phyloP scores from a whole-genome alignment of 192 early-diverging fungal species.

The Backusella parvicylindrica region DNA sequence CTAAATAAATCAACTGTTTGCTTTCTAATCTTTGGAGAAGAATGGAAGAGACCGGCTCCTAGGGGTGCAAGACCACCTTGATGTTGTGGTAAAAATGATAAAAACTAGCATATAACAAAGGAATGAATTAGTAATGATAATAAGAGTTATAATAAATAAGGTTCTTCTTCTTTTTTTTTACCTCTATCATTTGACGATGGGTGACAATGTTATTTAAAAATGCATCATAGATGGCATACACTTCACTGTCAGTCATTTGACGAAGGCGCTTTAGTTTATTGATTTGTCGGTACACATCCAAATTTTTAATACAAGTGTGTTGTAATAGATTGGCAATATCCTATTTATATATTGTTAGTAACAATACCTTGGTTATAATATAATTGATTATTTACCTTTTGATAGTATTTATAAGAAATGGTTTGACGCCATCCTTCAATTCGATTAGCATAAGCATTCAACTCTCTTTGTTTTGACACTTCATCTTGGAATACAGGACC shows the following conservation, averaged over 20 bases:
- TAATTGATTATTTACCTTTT: constrained; percentile 41
- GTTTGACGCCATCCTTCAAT: constrained; percentile 88
- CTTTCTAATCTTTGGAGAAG: constrained; percentile 59
- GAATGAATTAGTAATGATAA: not conserved
- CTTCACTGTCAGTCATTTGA: constrained; percentile 56
- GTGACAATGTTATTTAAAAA: constrained; percentile 63
- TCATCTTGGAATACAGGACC: constrained; percentile 73
- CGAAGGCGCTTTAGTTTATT: constrained; percentile 45
- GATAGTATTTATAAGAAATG: constrained; percentile 67
- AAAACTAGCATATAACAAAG: constrained; percentile 37
- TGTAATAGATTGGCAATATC: constrained; percentile 60
- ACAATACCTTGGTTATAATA: no score
- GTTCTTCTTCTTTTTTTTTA: constrained; percentile 22
- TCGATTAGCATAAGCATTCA: constrained; percentile 65
- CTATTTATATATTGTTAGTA: constrained; percentile 33
- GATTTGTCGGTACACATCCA: constrained; percentile 72
- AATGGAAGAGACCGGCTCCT: constrained; percentile 80
- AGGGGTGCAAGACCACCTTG: constrained; percentile 79
- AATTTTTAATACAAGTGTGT: constrained; percentile 51
- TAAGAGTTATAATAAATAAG: not conserved
- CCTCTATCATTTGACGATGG: constrained; percentile 79
- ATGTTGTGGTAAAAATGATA: constrained; percentile 71
- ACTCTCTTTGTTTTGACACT: constrained; percentile 58
- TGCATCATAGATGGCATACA: constrained; percentile 62
- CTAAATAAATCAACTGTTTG: constrained; percentile 74